Percentiles rank a stretch among this genome's conserved stretches.
Evolutionary conservation across 371 early-diverging fungal species (phyloP).

Genomic region (Mortierella sp.): DNA sequence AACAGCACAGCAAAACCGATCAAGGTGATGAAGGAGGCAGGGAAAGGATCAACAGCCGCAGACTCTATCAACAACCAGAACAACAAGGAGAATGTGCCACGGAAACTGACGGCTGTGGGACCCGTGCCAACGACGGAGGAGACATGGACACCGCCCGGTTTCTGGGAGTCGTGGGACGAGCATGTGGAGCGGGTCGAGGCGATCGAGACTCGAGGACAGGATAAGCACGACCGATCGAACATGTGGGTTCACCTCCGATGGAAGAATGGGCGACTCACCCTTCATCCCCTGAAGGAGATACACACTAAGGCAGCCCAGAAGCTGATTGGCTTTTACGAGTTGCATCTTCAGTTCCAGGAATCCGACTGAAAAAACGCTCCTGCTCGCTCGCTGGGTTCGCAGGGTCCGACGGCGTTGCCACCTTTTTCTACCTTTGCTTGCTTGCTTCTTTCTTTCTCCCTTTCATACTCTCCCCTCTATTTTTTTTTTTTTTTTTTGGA

Average conservation of each 20-base stretch:
- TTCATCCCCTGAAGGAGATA: neutral
- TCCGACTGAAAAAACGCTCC: neutral
- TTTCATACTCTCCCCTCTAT: neutral
- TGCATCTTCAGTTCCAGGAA: slow-evolving; percentile 25
- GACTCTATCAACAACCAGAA: neutral
- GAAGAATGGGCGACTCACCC: slow-evolving; percentile 16
- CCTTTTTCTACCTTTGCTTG: no score
- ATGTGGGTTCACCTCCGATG: slow-evolving; percentile 23
- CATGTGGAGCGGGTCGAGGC: slow-evolving; percentile 14
- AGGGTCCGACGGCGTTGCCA: no score
- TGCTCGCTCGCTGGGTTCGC: no score
- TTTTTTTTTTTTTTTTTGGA: neutral
- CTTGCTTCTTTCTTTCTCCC: neutral
- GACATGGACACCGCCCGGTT: slow-evolving; percentile 20
- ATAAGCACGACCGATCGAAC: neutral
- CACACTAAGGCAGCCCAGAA: slow-evolving; percentile 20
- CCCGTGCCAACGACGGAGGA: neutral
- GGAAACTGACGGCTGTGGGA: neutral
- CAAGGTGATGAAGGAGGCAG: neutral
- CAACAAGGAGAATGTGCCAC: neutral
- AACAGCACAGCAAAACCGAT: neutral
- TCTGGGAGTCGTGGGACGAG: slow-evolving; percentile 24
- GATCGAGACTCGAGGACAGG: slow-evolving; percentile 7
- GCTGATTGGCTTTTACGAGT: slow-evolving; percentile 27
- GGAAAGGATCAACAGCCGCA: neutral